Percentiles rank a stretch among this genome's conserved stretches.
Conservation (phyloP, 2,329 filamentous ascomycete genomes). For the Rhinocladiella similis region DNA sequence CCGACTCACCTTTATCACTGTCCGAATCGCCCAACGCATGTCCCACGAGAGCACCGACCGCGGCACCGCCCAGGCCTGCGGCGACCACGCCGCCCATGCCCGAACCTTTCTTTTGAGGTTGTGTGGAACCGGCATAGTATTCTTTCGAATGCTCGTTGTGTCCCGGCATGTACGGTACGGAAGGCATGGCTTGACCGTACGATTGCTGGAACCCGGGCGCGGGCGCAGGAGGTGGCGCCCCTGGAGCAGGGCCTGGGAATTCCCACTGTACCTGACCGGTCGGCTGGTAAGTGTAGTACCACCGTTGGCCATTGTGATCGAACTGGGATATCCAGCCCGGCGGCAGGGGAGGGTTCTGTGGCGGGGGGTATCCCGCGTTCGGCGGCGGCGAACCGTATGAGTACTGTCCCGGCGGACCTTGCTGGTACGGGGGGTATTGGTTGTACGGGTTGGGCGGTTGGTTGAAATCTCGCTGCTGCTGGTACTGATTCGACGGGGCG, state of each 20-base stretch:
- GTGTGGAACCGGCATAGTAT: constrained; percentile 8
- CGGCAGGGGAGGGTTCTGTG: constrained; percentile 35
- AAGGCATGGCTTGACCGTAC: constrained; percentile 17
- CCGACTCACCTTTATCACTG: constrained; percentile 14
- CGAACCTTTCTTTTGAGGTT: constrained; percentile 11
- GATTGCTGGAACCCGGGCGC: constrained; percentile 10
- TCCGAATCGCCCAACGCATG: constrained; percentile 13
- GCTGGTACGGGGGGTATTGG: neutral
- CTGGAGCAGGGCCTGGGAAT: constrained; percentile 33
- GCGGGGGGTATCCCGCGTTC: neutral
- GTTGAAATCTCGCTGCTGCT: neutral
- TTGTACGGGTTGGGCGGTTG: neutral
- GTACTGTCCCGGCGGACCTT: constrained; percentile 6
- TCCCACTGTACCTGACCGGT: constrained; percentile 53
- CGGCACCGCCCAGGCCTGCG: constrained; percentile 23
- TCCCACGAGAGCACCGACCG: constrained; percentile 22
- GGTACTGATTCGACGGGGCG: too few species aligned
- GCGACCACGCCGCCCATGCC: constrained; percentile 14
- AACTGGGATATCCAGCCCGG: constrained; percentile 49
- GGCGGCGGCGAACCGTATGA: constrained; percentile 2
- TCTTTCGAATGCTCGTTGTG: constrained; percentile 7
- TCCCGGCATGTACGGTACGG: constrained; percentile 6
- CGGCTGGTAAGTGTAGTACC: constrained; percentile 50
- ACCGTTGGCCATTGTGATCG: constrained; percentile 47
- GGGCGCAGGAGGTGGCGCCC: constrained; percentile 13